phyloP scores from a whole-genome alignment of 768 basidiomycete genomes.

The Lanmaoa rubissima region DNA sequence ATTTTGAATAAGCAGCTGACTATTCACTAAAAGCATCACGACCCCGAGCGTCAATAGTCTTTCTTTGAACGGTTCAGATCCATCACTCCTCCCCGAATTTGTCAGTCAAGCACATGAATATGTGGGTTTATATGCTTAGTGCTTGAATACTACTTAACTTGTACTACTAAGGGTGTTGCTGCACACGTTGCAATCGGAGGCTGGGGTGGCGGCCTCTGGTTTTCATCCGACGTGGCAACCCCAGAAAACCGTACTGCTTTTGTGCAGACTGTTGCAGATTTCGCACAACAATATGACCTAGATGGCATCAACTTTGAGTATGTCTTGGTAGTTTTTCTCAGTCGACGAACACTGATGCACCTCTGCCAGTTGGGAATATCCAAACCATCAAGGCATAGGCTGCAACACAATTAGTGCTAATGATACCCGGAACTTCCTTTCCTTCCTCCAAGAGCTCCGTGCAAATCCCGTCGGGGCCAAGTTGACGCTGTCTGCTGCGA shows the following conservation, averaged over 20 bases:
- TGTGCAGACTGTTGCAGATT: constrained; percentile 51
- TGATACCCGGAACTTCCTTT: constrained; percentile 77
- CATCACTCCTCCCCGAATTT: constrained; percentile 52
- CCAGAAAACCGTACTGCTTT: constrained; percentile 59
- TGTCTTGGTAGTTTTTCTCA: neutral
- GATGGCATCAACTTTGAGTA: constrained; percentile 51
- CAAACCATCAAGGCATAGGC: constrained; percentile 59
- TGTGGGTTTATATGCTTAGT: constrained; percentile 19
- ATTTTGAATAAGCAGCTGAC: neutral
- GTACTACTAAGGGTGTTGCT: constrained; percentile 44
- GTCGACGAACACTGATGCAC: neutral
- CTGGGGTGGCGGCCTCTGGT: constrained; percentile 64
- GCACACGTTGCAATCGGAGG: constrained; percentile 67
- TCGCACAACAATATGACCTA: constrained; percentile 49
- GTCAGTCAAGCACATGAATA: constrained; percentile 44
- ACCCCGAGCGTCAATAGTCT: constrained; percentile 33
- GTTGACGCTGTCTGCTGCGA: constrained; percentile 68
- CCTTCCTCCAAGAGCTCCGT: constrained; percentile 71
- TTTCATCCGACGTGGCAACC: constrained; percentile 58
- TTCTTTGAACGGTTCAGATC: constrained; percentile 42
- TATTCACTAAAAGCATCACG: constrained; percentile 26
- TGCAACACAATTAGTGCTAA: constrained; percentile 57
- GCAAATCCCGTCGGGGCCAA: constrained; percentile 46
- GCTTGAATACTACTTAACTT: neutral
- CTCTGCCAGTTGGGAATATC: constrained; percentile 80